These are phyloP conservation scores for Lactarius trivialis DNA, from an alignment of 768 basidiomycete genomes.

Conservation along the genomic window DNA sequence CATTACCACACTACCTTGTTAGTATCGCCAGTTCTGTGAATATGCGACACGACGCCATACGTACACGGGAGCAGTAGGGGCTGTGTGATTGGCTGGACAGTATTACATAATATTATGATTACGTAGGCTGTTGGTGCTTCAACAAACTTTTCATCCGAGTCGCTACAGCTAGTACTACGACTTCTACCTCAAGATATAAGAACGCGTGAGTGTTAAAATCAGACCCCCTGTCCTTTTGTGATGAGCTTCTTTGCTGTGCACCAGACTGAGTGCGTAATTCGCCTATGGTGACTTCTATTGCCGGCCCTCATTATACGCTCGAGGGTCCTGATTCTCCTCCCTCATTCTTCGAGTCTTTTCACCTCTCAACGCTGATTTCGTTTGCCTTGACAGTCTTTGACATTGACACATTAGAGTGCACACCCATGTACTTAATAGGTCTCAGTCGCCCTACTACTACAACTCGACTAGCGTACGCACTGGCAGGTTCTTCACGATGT, in stretches of 20 bases:
- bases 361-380: background rate
- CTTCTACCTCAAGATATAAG: background rate
- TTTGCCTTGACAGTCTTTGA: background rate
- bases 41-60: too few species aligned
- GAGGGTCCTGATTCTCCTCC: constrained; percentile 19
- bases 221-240: background rate
- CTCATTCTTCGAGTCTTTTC: background rate
- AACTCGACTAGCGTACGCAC: background rate
- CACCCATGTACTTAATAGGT: background rate
- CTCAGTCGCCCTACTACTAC: background rate
- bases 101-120: background rate
- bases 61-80: too few species aligned
- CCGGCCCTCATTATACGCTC: constrained; percentile 21
- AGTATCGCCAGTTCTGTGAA: too few species aligned
- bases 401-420: background rate
- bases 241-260: constrained; percentile 23
- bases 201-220: background rate
- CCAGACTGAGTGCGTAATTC: constrained; percentile 20
- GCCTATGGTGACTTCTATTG: constrained; percentile 19
- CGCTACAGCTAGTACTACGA: background rate
- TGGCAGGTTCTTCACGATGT: constrained; percentile 31
- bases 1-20: too few species aligned
- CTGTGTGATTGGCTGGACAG: too few species aligned
- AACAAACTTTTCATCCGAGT: background rate
- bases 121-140: background rate